Conservation (phyloP, 805 yeast species). For the Torulaspora microellipsoides region DNA sequence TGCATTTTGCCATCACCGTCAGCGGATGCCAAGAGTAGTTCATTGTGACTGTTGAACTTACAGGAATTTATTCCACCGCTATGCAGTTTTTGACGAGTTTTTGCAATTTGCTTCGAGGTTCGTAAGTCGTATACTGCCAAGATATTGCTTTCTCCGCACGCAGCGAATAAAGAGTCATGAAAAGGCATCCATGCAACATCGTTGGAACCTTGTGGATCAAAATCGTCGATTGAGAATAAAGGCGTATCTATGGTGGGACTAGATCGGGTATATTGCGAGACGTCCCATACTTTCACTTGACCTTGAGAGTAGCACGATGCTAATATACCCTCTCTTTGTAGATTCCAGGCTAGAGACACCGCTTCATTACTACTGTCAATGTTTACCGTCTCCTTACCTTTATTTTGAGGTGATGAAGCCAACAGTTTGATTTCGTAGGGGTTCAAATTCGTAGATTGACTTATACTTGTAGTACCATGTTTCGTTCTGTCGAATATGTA, state of each 20-base stretch:
- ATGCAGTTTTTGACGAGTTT: conserved; percentile 15
- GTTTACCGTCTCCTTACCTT: conserved; percentile 19
- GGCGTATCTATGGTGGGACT: conserved; percentile 29
- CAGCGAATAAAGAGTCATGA: conserved; percentile 57
- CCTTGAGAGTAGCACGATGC: conserved; percentile 65
- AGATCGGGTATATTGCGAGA: conserved; percentile 39
- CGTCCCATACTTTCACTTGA: conserved; percentile 60
- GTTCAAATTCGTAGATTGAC: conserved; percentile 11
- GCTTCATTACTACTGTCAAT: conserved; percentile 45
- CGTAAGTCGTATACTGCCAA: conserved; percentile 55
- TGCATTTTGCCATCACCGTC: conserved; percentile 51
- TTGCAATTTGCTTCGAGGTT: conserved; percentile 11
- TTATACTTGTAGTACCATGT: conserved; percentile 47
- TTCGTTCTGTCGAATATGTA: conserved; percentile 79
- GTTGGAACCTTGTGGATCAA: conserved; percentile 53
- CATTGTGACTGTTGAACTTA: conserved; percentile 54
- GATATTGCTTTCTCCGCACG: conserved; percentile 61
- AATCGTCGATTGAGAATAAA: conserved; percentile 5
- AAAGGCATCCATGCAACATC: conserved; percentile 64
- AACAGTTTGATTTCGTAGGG: conserved; percentile 20
- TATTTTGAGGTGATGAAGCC: conserved; percentile 19
- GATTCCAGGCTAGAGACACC: conserved; percentile 74
- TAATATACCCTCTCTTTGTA: conserved; percentile 52
- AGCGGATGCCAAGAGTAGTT: conserved; percentile 62
- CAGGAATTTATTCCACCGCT: conserved; percentile 51